Conservation (phyloP, 139 green algal genomes). For the Diplosphaera chodatii region DNA sequence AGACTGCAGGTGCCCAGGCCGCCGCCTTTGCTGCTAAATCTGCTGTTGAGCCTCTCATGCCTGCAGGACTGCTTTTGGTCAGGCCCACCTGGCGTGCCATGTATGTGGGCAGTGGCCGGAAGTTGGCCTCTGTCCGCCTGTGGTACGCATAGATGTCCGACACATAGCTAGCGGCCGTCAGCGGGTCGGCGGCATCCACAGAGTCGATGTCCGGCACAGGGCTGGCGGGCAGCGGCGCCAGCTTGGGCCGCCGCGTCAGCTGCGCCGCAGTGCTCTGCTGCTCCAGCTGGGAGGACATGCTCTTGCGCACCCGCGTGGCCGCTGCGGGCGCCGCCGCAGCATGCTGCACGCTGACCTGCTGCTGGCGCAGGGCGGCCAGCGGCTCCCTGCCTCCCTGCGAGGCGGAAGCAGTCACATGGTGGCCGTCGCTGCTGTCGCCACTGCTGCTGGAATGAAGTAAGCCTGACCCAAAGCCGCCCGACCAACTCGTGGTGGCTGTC, state of each 20-base stretch:
- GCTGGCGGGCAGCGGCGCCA: conserved; percentile 21
- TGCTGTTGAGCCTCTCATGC: too few species aligned
- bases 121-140: conserved; percentile 58
- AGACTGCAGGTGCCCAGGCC: too few species aligned
- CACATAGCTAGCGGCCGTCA: conserved; percentile 79
- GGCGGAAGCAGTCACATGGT: neutral
- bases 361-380: neutral
- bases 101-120: conserved; percentile 52
- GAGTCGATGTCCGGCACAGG: conserved; percentile 84
- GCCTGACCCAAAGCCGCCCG: too few species aligned
- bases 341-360: neutral
- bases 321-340: too few species aligned
- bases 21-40: too few species aligned
- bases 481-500: too few species aligned
- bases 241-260: conserved; percentile 10
- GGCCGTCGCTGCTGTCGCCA: too few species aligned
- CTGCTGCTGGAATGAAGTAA: too few species aligned
- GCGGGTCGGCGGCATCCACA: conserved; percentile 66
- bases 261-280: conserved; percentile 30
- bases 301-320: conserved; percentile 8
- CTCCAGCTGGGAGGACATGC: conserved; percentile 52
- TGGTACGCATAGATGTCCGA: conserved; percentile 93
- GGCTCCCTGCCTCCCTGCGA: neutral
- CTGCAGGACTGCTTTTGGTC: too few species aligned
- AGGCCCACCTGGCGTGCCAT: conserved; percentile 65